phyloP scores from a whole-genome alignment of 331 rosid species.

The Prunus yedoensis region DNA sequence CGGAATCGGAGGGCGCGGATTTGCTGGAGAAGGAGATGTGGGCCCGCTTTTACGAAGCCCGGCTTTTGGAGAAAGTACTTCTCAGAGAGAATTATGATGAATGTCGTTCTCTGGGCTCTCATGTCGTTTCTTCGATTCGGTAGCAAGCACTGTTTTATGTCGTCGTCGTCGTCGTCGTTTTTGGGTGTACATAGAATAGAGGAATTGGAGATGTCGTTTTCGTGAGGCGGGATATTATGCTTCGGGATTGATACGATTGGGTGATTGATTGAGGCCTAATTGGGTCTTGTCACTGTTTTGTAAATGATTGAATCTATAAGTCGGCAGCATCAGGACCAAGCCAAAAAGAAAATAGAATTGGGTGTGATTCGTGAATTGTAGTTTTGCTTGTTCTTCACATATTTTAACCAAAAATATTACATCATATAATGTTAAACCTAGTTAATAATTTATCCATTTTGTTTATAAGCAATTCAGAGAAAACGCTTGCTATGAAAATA shows the following conservation, averaged over 20 bases:
- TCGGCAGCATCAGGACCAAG: neutral
- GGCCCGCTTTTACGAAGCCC: constrained; percentile 42
- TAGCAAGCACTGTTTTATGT: no score
- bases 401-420: no score
- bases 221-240: neutral
- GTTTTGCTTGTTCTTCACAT: no score
- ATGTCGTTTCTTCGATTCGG: constrained; percentile 4
- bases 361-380: no score
- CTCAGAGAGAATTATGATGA: constrained; percentile 32
- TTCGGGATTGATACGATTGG: neutral
- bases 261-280: neutral
- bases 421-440: no score
- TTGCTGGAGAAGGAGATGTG: constrained; percentile 53
- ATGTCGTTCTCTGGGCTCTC: neutral
- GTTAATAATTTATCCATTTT: no score
- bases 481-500: no score
- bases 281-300: neutral
- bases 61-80: constrained; percentile 78
- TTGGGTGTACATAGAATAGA: neutral
- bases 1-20: constrained; percentile 18
- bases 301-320: neutral
- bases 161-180: neutral
- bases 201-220: neutral
- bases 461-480: no score
- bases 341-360: neutral